phyloP scores from a whole-genome alignment of 768 basidiomycete species.

The Tricholoma bakamatsutake region DNA sequence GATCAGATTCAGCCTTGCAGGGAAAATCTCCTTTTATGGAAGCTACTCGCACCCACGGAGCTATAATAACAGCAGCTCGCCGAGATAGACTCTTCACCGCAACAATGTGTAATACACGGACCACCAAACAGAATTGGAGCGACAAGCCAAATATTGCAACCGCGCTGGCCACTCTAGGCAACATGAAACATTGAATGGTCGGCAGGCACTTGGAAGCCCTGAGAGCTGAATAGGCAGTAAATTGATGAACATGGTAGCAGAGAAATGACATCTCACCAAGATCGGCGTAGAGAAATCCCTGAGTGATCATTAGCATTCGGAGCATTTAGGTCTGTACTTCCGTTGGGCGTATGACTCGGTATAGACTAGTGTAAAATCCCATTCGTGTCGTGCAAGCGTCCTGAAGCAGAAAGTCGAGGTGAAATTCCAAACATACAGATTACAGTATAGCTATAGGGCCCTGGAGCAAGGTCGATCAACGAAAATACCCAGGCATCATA shows the following conservation, averaged over 20 bases:
- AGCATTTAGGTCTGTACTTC: neutral
- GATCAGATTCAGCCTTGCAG: no score
- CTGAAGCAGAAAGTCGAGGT: neutral
- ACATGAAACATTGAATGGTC: neutral
- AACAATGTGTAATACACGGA: no score
- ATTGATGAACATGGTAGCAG: neutral
- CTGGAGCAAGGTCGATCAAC: slow-evolving; percentile 13
- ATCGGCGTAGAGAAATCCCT: neutral
- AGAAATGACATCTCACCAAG: neutral
- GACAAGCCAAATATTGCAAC: no score
- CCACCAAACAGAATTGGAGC: no score
- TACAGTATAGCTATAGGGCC: slow-evolving; percentile 9
- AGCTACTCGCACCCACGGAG: no score
- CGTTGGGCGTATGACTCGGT: neutral
- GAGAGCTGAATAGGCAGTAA: neutral
- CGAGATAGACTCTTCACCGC: no score
- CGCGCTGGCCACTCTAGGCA: no score
- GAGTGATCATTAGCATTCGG: neutral
- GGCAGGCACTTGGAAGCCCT: neutral
- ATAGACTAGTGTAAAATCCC: neutral
- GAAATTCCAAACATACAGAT: slow-evolving; percentile 4
- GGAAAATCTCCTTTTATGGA: no score
- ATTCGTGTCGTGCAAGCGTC: neutral
- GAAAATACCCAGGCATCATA: slow-evolving; percentile 12
- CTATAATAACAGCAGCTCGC: no score